phyloP scores from a whole-genome alignment of 1,139 yeast species.

The Arxiozyma bovina region DNA sequence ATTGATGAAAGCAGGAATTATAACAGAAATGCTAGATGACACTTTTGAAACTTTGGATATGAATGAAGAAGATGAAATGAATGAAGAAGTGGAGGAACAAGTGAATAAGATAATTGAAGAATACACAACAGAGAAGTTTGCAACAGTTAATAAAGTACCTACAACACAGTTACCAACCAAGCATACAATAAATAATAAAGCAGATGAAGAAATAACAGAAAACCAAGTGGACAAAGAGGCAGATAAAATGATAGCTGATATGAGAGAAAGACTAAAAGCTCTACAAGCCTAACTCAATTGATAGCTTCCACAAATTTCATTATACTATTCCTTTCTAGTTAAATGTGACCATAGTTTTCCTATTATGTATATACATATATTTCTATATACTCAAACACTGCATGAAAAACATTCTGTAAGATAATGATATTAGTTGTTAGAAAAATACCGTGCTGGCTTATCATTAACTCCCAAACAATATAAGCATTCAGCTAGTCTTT shows the following conservation, averaged over 20 bases:
- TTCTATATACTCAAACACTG: background rate
- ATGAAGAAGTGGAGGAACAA: slow-evolving; percentile 64
- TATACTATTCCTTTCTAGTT: no score
- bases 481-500: background rate
- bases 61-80: slow-evolving; percentile 59
- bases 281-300: slow-evolving; percentile 50
- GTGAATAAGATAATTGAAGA: slow-evolving; percentile 48
- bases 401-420: background rate
- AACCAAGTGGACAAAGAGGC: slow-evolving; percentile 68
- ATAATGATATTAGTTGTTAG: no score
- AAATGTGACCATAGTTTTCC: background rate
- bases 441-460: background rate
- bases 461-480: background rate
- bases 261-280: slow-evolving; percentile 84
- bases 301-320: no score
- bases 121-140: slow-evolving; percentile 40
- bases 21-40: slow-evolving; percentile 93
- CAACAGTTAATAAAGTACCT: slow-evolving; percentile 39
- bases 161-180: slow-evolving; percentile 38
- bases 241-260: slow-evolving; percentile 64
- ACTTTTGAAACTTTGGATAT: slow-evolving; percentile 63
- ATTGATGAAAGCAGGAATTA: slow-evolving; percentile 82
- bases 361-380: background rate
- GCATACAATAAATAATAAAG: slow-evolving; percentile 30
- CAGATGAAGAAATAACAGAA: slow-evolving; percentile 43